phyloP scores from a whole-genome alignment of 1,284 basidiomycete species.

The Sphagnurus paluster region DNA sequence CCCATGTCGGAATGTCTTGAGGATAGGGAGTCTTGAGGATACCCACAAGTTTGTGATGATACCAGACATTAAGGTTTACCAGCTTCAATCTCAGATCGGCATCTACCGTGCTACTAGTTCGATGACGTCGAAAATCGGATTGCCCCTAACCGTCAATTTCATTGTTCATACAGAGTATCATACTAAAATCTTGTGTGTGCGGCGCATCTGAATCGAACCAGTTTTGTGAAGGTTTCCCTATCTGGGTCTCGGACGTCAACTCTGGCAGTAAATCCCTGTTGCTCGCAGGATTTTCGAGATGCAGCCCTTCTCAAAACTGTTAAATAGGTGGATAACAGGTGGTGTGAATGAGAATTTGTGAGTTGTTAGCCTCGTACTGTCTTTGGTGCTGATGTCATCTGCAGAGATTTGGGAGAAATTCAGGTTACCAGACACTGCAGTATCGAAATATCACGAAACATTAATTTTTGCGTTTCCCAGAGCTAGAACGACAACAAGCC shows the following conservation, averaged over 20 bases:
- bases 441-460: conserved; percentile 93
- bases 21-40: conserved; percentile 36
- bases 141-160: too few relatives aligned
- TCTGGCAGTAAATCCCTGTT: conserved; percentile 7
- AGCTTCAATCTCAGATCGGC: conserved; percentile 33
- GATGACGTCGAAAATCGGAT: too few relatives aligned
- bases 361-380: conserved; percentile 32
- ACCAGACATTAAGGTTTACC: conserved; percentile 37
- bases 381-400: conserved; percentile 48
- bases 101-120: conserved; percentile 9
- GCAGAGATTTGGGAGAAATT: conserved; percentile 89
- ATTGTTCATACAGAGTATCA: too few relatives aligned
- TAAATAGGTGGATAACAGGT: conserved; percentile 94
- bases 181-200: not conserved
- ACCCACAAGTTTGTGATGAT: conserved; percentile 42
- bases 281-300: conserved; percentile 89
- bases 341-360: conserved; percentile 93
- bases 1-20: conserved; percentile 57
- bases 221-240: conserved; percentile 68
- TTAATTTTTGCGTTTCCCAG: too few relatives aligned
- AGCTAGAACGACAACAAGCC: conserved; percentile 79
- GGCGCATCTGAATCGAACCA: conserved; percentile 76
- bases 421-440: too few relatives aligned
- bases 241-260: conserved; percentile 2
- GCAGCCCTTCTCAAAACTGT: conserved; percentile 98